These are phyloP conservation scores for Sporisorium exsertum DNA, from an alignment of 1,284 basidiomycete genomes.

Conservation along the genomic window DNA sequence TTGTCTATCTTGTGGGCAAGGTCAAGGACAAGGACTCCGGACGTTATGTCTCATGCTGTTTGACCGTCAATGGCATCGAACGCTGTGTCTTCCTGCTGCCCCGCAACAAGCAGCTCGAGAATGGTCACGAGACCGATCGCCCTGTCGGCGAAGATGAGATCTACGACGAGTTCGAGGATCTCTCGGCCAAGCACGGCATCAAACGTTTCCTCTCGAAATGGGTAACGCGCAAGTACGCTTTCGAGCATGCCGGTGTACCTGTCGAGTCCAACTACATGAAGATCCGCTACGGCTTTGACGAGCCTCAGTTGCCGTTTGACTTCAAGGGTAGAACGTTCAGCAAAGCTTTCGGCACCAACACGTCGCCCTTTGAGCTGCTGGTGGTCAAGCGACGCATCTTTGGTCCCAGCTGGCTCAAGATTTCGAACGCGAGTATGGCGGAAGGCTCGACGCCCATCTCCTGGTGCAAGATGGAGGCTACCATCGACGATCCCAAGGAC, in stretches of 20 bases:
- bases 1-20: conserved; percentile 67
- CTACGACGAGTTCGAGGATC: conserved; percentile 83
- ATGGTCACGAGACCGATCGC: conserved; percentile 78
- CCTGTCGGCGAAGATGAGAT: conserved; percentile 75
- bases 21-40: conserved; percentile 67
- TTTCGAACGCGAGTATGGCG: conserved; percentile 79
- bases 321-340: conserved; percentile 85
- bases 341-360: conserved; percentile 91
- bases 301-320: conserved; percentile 73
- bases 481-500: conserved; percentile 85
- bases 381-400: conserved; percentile 96
- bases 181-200: conserved; percentile 81
- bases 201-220: conserved; percentile 77
- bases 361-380: conserved; percentile 92
- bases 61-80: conserved; percentile 86
- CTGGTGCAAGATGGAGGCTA: conserved; percentile 82
- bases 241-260: conserved; percentile 86
- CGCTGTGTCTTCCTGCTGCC: conserved; percentile 95
- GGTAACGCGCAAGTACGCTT: conserved; percentile 91
- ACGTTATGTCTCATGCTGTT: conserved; percentile 85
- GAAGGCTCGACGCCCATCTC: conserved; percentile 55
- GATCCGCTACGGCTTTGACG: conserved; percentile 69
- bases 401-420: conserved; percentile 96
- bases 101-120: conserved; percentile 68
- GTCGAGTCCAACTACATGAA: conserved; percentile 90